phyloP scores from a whole-genome alignment of 352 stramenopile genomes.

The Phytophthora nicotianae region DNA sequence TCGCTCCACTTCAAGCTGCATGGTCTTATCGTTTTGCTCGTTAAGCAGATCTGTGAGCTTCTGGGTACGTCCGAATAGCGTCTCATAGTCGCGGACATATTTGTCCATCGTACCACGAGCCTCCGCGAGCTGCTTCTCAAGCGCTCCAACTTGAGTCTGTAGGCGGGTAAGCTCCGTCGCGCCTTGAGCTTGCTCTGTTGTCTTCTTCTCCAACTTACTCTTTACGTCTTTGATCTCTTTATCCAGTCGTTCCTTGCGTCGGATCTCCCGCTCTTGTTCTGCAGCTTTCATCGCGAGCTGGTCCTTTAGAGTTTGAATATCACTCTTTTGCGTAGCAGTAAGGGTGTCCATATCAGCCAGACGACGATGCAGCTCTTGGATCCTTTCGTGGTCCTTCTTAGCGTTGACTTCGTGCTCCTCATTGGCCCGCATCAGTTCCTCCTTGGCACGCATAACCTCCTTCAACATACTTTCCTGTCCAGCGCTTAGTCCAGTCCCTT shows the following conservation, averaged over 20 bases:
- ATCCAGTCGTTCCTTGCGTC: slow-evolving; percentile 90
- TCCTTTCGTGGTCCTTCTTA: slow-evolving; percentile 81
- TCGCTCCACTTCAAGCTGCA: slow-evolving; percentile 82
- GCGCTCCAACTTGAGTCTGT: slow-evolving; percentile 68
- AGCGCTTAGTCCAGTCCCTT: slow-evolving; percentile 91
- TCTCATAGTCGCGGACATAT: slow-evolving; percentile 94
- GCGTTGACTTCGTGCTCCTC: slow-evolving; percentile 84
- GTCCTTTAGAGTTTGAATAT: slow-evolving; percentile 88
- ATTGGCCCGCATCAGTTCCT: slow-evolving; percentile 88
- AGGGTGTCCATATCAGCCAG: slow-evolving; percentile 66
- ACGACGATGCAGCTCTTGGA: slow-evolving; percentile 80
- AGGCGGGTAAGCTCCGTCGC: slow-evolving; percentile 59
- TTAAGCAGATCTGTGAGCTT: slow-evolving; percentile 94
- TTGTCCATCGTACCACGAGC: slow-evolving; percentile 91
- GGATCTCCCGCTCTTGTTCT: slow-evolving; percentile 89
- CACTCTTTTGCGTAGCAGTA: slow-evolving; percentile 56
- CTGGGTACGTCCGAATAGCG: slow-evolving; percentile 88
- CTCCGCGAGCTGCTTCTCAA: slow-evolving; percentile 90
- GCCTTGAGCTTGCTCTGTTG: slow-evolving; percentile 55
- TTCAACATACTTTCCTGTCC: slow-evolving; percentile 94
- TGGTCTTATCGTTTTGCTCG: slow-evolving; percentile 90
- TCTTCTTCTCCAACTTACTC: slow-evolving; percentile 89
- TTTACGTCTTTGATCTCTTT: slow-evolving; percentile 93
- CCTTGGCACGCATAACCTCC: slow-evolving; percentile 90
- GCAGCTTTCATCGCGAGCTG: slow-evolving; percentile 87